A percentile compares a stretch with the other conserved stretches of the same genome.
phyloP scores from a whole-genome alignment of 75 land plant species.

The Picea glauca region DNA sequence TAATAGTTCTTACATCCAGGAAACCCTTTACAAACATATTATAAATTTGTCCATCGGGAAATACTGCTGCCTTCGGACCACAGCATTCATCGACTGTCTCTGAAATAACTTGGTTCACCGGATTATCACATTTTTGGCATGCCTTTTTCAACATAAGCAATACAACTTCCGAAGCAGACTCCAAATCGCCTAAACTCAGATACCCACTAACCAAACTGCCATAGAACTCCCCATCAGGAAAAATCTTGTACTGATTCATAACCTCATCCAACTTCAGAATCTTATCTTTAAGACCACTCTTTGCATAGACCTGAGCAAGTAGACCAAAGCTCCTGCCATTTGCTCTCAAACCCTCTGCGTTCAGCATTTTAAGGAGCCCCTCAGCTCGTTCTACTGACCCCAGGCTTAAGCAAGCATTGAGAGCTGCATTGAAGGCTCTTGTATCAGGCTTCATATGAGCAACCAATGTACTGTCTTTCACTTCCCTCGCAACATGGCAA shows the following conservation, averaged over 20 bases:
- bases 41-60: conserved; percentile 40
- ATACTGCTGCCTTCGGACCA: neutral
- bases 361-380: conserved; percentile 46
- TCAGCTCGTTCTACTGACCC: conserved; percentile 54
- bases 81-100: neutral
- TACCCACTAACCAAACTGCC: conserved; percentile 48
- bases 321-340: conserved; percentile 46
- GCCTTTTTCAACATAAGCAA: conserved; percentile 33
- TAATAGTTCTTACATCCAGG: conserved; percentile 28
- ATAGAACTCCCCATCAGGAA: conserved; percentile 18
- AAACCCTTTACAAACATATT: conserved; percentile 41
- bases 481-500: conserved; percentile 30
- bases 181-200: conserved; percentile 38
- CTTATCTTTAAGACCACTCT: conserved; percentile 42
- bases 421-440: conserved; percentile 40
- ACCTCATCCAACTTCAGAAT: conserved; percentile 39
- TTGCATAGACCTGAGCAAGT: conserved; percentile 57
- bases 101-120: neutral
- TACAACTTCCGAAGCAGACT: conserved; percentile 32
- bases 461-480: conserved; percentile 26
- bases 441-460: conserved; percentile 49
- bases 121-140: neutral
- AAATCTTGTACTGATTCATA: conserved; percentile 32
- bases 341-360: conserved; percentile 31
- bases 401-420: conserved; percentile 39